Percentiles rank a stretch among this genome's conserved stretches.
These are phyloP conservation scores for Tylopilus rubrobrunneus DNA, from an alignment of 768 basidiomycete genomes.

Conservation along the genomic window DNA sequence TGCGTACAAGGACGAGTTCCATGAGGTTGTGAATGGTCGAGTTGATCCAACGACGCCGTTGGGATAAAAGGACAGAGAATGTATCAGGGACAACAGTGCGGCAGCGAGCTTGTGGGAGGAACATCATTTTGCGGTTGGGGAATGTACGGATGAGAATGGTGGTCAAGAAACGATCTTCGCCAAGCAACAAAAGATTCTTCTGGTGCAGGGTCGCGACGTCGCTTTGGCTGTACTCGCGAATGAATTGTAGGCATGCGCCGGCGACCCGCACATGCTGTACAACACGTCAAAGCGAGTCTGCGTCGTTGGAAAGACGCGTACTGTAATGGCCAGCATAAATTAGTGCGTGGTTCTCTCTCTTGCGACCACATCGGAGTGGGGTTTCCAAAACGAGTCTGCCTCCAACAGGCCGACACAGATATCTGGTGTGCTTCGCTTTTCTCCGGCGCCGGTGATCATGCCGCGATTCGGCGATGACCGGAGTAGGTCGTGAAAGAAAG, in stretches of 20 bases:
- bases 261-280: conserved; percentile 73
- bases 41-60: conserved; percentile 99
- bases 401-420: conserved; percentile 91
- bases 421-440: conserved; percentile 94
- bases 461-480: conserved; percentile 95
- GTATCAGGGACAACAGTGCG: conserved; percentile 96
- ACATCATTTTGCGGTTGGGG: conserved; percentile 99
- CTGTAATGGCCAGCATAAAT: conserved; percentile 99
- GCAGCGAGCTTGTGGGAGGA: conserved; percentile 93
- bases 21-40: conserved; percentile 99
- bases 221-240: conserved; percentile 93
- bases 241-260: conserved; percentile 91
- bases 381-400: conserved; percentile 93
- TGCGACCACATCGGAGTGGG: conserved; percentile 87
- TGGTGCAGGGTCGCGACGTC: conserved; percentile 94
- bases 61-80: conserved; percentile 88
- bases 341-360: conserved; percentile 92
- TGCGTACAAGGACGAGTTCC: conserved; percentile 95
- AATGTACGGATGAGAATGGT: conserved; percentile 95
- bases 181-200: conserved; percentile 93
- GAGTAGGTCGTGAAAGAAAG: conserved; percentile 90
- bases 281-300: background rate
- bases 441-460: conserved; percentile 97
- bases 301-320: conserved; percentile 39
- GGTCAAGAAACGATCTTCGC: conserved; percentile 98